Evolutionary conservation across 345 rosid species (phyloP).

Genomic region (Physaria fendleri): DNA sequence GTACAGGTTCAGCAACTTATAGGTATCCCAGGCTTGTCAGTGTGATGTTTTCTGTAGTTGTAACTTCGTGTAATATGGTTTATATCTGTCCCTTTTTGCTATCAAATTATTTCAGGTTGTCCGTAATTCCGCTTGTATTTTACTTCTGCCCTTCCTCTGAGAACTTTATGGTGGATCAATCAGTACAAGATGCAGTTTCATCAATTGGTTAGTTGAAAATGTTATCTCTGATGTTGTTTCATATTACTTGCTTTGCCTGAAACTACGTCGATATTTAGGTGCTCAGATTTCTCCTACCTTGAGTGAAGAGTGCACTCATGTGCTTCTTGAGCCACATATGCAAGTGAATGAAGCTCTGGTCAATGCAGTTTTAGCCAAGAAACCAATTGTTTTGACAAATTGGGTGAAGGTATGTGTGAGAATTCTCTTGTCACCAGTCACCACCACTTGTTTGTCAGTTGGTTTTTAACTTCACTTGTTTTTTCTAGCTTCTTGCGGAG

Average conservation of each 20-base stretch:
- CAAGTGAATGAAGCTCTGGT: constrained; percentile 47
- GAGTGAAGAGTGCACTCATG: constrained; percentile 70
- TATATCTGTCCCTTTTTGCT: not conserved
- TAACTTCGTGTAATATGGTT: not conserved
- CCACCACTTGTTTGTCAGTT: not conserved
- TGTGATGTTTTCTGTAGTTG: not conserved
- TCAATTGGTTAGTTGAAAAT: constrained; percentile 61
- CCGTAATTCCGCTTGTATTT: constrained; percentile 48
- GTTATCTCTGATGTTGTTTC: constrained; percentile 3
- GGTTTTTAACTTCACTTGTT: constrained; percentile 23
- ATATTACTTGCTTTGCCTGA: not conserved
- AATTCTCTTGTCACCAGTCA: not conserved
- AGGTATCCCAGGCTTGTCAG: constrained; percentile 39
- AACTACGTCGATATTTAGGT: constrained; percentile 36
- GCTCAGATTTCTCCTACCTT: constrained; percentile 39
- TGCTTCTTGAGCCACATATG: constrained; percentile 46
- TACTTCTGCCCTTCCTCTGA: constrained; percentile 40
- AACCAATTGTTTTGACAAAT: constrained; percentile 41
- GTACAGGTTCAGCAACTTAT: constrained; percentile 76
- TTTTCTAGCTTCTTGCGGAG: constrained; percentile 60
- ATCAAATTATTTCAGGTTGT: constrained; percentile 49
- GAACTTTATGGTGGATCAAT: constrained; percentile 31
- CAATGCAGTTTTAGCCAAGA: constrained; percentile 57
- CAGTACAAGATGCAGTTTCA: constrained; percentile 47
- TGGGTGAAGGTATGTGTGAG: constrained; percentile 64